A percentile compares a stretch with the other conserved stretches of the same genome.
Conservation (phyloP, 495 filamentous ascomycete genomes). For the Neurospora intermedia region DNA sequence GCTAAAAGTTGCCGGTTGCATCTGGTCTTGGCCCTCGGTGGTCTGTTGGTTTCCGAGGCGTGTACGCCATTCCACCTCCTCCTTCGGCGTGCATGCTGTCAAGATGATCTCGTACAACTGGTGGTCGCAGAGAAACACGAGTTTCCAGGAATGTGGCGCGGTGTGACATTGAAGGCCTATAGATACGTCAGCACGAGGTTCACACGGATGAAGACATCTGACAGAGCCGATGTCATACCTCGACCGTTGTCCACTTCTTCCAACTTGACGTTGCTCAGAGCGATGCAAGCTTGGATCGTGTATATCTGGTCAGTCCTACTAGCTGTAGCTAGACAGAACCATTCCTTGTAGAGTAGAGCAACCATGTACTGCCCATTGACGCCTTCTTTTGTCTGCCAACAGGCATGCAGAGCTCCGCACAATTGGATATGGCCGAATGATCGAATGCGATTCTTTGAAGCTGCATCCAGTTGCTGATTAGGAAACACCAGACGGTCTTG, state of each 20-base stretch:
- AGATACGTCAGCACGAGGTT: slow-evolving; percentile 3
- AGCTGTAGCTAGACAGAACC: slow-evolving; percentile 65
- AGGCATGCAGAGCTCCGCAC: slow-evolving; percentile 79
- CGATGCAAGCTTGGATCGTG: slow-evolving; percentile 64
- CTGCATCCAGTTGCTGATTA: slow-evolving; percentile 42
- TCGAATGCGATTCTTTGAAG: slow-evolving; percentile 48
- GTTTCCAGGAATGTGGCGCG: slow-evolving; percentile 83
- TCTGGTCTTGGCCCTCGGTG: slow-evolving; percentile 35
- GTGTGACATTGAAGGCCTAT: slow-evolving; percentile 77
- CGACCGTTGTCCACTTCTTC: slow-evolving; percentile 71
- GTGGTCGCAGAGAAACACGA: slow-evolving; percentile 70
- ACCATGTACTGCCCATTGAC: slow-evolving; percentile 74
- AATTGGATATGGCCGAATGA: slow-evolving; percentile 72
- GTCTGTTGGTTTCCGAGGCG: slow-evolving; percentile 33
- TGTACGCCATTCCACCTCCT: slow-evolving; percentile 68
- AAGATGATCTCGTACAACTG: slow-evolving; percentile 76
- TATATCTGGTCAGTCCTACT: slow-evolving; percentile 50
- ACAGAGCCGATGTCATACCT: slow-evolving; percentile 42
- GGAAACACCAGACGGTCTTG: slow-evolving; percentile 68
- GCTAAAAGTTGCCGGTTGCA: slow-evolving; percentile 38
- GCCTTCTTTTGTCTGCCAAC: slow-evolving; percentile 59
- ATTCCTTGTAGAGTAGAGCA: slow-evolving; percentile 73
- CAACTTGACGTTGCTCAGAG: slow-evolving; percentile 57
- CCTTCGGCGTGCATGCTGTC: slow-evolving; percentile 74
- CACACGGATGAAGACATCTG: not conserved